Percentiles rank a stretch among this genome's conserved stretches.
phyloP scores from a whole-genome alignment of 2,329 filamentous ascomycete genomes.

The Hymenoscyphus infarciens region DNA sequence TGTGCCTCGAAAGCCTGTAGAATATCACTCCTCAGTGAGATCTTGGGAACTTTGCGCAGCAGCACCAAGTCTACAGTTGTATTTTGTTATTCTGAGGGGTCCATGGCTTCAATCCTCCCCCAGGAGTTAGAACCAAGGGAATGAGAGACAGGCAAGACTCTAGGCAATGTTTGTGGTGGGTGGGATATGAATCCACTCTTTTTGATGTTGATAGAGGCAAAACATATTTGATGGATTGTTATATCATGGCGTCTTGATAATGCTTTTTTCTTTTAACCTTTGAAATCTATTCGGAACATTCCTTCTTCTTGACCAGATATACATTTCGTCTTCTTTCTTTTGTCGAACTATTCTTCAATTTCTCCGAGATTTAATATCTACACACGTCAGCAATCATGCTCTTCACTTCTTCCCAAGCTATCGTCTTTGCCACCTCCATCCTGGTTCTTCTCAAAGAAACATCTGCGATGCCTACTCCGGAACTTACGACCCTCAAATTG shows the following conservation, averaged over 20 bases:
- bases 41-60: conserved; percentile 1
- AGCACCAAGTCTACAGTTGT: background rate
- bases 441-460: background rate
- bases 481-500: background rate
- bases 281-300: background rate
- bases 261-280: background rate
- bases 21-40: background rate
- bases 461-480: background rate
- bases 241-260: background rate
- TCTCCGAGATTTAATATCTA: background rate
- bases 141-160: background rate
- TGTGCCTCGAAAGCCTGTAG: background rate
- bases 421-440: background rate
- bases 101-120: background rate
- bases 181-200: background rate
- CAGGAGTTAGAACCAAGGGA: conserved; percentile 1
- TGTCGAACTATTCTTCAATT: background rate
- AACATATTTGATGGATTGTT: background rate
- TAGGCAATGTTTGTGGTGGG: background rate
- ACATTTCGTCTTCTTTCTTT: background rate
- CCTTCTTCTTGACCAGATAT: background rate
- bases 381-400: background rate
- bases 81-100: background rate
- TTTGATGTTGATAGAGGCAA: background rate
- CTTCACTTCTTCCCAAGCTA: background rate